Evolutionary conservation across 176 grass and related monocot species (phyloP).

Genomic region (Otatea glauca): DNA sequence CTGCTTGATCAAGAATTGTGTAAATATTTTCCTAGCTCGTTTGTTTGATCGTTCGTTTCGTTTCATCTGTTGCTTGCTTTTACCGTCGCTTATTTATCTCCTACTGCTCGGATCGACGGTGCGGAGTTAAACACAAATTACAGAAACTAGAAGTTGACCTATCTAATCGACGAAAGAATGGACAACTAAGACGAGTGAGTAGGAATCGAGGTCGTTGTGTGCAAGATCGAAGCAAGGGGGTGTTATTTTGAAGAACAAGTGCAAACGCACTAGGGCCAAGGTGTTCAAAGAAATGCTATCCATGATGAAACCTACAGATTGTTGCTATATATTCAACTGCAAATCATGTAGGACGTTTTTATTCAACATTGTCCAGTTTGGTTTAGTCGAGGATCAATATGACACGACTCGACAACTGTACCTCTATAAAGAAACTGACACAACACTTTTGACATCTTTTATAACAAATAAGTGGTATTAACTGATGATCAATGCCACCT

Average conservation of each 20-base stretch:
- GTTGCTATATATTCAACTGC: neutral
- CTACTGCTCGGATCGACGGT: neutral
- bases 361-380: neutral
- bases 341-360: neutral
- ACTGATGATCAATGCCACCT: neutral
- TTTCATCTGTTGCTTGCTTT: neutral
- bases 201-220: neutral
- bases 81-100: neutral
- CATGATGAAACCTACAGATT: neutral
- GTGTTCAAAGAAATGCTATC: neutral
- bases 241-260: neutral
- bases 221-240: slow-evolving; percentile 2
- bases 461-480: too few species aligned
- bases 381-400: neutral
- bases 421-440: neutral
- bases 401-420: too few species aligned
- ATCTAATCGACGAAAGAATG: neutral
- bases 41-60: neutral
- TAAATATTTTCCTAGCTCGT: slow-evolving; percentile 35
- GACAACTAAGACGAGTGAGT: neutral
- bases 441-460: neutral
- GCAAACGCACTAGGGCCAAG: neutral
- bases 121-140: neutral
- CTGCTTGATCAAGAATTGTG: slow-evolving; percentile 4
- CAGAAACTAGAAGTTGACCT: neutral